These are phyloP conservation scores for Drechslerella stenobrocha DNA, from an alignment of 2,329 filamentous ascomycete genomes.

Conservation along the genomic window DNA sequence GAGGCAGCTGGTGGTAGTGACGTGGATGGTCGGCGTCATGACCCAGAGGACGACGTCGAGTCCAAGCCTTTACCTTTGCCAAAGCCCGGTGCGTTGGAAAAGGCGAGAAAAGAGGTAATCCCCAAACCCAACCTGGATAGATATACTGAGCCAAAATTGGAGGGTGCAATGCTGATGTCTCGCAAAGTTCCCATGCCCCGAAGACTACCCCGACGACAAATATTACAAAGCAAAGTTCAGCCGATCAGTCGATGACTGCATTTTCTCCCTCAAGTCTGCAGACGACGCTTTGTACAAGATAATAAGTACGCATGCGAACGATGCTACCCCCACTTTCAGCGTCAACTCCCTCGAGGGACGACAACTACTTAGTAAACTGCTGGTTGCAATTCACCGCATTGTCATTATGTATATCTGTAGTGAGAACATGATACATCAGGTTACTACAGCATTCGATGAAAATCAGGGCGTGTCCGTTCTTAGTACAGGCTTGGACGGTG, in stretches of 20 bases:
- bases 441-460: constrained; percentile 11
- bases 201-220: constrained; percentile 26
- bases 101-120: constrained; percentile 31
- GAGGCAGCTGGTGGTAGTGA: neutral
- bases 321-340: neutral
- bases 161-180: too few relatives aligned
- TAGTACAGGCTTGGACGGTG: constrained; percentile 16
- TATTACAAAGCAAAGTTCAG: constrained; percentile 34
- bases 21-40: neutral
- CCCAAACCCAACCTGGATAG: too few relatives aligned
- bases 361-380: constrained; percentile 21
- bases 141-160: too few relatives aligned
- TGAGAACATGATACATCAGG: constrained; percentile 35
- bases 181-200: constrained; percentile 25
- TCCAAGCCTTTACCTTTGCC: neutral
- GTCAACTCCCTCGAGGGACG: constrained; percentile 15
- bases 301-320: constrained; percentile 11
- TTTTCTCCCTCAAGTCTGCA: constrained; percentile 19
- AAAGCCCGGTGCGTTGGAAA: constrained; percentile 24
- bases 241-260: constrained; percentile 20
- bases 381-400: constrained; percentile 25
- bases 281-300: constrained; percentile 11
- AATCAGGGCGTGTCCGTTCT: constrained; percentile 9
- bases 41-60: neutral
- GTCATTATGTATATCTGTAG: constrained; percentile 33